phyloP scores from a whole-genome alignment of 2,329 filamentous ascomycete genomes.

The Hypoxylon sp. region DNA sequence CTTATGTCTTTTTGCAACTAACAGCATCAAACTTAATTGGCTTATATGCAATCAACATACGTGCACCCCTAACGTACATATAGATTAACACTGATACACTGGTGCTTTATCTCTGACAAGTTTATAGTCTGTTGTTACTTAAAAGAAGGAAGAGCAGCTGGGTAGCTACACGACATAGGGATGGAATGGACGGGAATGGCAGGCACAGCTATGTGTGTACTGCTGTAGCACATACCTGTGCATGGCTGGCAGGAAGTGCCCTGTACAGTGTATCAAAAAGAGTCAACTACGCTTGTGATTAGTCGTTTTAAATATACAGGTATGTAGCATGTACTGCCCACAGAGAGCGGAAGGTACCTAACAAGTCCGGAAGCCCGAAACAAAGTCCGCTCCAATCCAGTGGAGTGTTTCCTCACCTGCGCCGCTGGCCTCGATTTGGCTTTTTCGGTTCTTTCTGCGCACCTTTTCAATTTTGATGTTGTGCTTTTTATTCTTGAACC shows the following conservation, averaged over 20 bases:
- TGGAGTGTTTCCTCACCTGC: slow-evolving; percentile 3
- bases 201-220: slow-evolving; percentile 1
- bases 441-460: slow-evolving; percentile 4
- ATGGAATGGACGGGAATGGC: slow-evolving; percentile 2
- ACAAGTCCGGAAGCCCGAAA: slow-evolving; percentile 23
- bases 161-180: background rate
- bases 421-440: slow-evolving; percentile 8
- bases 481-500: slow-evolving; percentile 16
- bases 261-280: slow-evolving; percentile 17
- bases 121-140: no score
- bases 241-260: slow-evolving; percentile 13
- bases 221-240: slow-evolving; percentile 4
- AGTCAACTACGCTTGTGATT: slow-evolving; percentile 9
- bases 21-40: no score
- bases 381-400: slow-evolving; percentile 29
- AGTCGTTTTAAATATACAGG: slow-evolving; percentile 21
- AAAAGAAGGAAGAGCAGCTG: slow-evolving; percentile 6
- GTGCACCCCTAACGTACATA: no score
- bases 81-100: no score
- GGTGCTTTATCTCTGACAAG: no score
- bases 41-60: no score
- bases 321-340: slow-evolving; percentile 6
- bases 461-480: slow-evolving; percentile 20
- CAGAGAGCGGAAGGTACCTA: background rate
- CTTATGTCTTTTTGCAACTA: no score